Base-by-base conservation (phyloP, 1,284 basidiomycete genomes). In the Meira nashicola region DNA sequence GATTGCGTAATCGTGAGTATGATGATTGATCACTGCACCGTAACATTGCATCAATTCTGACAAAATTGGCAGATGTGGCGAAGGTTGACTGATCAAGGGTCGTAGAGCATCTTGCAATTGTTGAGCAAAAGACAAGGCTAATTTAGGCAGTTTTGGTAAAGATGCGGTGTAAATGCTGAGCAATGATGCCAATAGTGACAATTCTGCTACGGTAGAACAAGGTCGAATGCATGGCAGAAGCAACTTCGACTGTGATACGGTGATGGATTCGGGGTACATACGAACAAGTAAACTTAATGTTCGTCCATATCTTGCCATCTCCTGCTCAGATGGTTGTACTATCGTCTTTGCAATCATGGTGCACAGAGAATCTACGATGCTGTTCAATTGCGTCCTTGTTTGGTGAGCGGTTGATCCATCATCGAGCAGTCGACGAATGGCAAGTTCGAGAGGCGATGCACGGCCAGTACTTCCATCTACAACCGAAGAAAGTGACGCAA, bases 31-130 rank as follows among this genome's bases (percentile, higher is more conserved):
- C 2, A 90, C 87, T 0, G 85, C 84, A 76, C 92, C 94, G 80
- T 93, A 87, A 70, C 93, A 96, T 0, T 89, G 89, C 11, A 98
- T 87, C 8, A 87, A 86, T 79, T 95, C 92, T 79, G 93, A 90
- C 39, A 76, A 62, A 17, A 70, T 44, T 2, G 63, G 57, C 1
- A 69, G 67, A 21, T 55, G 65, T 23, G 58, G 58, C 39, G 64
- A 64, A 9, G 74, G 87, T 87, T 94, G 90, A 0, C 88, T 88
- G 69, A 94, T 85, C 12, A 96, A 81, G 6, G 86, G 84, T 10
- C 83, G 78, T 60, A 95, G 89, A 15, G 96, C 82, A 51, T 90
- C 89, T 54, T 88, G 85, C 1, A 90, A 90, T 72, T 96, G 92
- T 15, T 71, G 68, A 59, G 88, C 91, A 55, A 77, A 73, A 1